A percentile compares a stretch with the other conserved stretches of the same genome.
Evolutionary conservation across 441 rosid genomes (phyloP).

Genomic region (Macaranga tanarius): DNA sequence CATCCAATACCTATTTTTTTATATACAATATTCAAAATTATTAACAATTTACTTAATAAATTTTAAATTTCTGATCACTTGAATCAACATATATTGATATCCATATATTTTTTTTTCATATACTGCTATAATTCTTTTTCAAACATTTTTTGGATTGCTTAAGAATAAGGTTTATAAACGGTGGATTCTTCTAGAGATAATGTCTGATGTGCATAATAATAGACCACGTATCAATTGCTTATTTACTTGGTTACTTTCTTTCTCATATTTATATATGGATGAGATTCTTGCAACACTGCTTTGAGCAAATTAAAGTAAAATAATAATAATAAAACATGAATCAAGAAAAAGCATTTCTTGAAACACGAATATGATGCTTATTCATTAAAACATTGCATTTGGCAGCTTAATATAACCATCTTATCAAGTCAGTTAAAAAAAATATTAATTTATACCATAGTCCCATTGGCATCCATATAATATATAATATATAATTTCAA

Average conservation of each 20-base stretch:
- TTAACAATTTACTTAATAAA: too few relatives aligned
- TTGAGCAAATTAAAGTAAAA: not conserved
- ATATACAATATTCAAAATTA: too few relatives aligned
- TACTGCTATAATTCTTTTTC: not conserved
- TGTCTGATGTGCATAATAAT: not conserved
- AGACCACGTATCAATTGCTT: not conserved
- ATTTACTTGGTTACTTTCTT: not conserved
- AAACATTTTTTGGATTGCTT: not conserved
- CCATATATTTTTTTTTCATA: too few relatives aligned
- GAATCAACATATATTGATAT: too few relatives aligned
- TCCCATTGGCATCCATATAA: too few relatives aligned
- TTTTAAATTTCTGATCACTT: too few relatives aligned
- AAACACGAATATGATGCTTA: conserved; percentile 10
- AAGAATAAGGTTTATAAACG: too few relatives aligned
- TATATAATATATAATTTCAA: too few relatives aligned
- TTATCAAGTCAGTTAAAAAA: not conserved
- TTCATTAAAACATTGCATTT: conserved; percentile 4
- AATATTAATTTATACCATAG: too few relatives aligned
- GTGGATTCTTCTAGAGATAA: too few relatives aligned
- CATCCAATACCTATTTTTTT: too few relatives aligned
- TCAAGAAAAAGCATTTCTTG: not conserved
- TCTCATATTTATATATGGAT: not conserved
- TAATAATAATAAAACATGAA: not conserved
- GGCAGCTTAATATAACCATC: not conserved
- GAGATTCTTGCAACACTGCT: not conserved